These are phyloP conservation scores for Zygotorulaspora sp. DNA, from an alignment of 805 yeast genomes.

Conservation along the genomic window DNA sequence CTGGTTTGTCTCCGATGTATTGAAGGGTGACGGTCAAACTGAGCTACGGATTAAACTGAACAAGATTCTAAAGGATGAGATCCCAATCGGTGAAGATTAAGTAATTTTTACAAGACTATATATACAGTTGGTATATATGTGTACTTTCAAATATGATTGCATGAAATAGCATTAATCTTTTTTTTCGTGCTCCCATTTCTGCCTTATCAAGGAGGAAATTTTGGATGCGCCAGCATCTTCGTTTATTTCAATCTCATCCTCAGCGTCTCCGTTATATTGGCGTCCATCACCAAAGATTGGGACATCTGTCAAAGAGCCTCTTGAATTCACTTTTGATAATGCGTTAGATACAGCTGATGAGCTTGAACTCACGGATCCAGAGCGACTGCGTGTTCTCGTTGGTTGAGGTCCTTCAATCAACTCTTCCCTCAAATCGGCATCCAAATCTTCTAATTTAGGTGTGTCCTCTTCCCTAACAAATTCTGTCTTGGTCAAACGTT, in stretches of 20 bases:
- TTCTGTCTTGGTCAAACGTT: slow-evolving; percentile 28
- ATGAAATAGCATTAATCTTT: slow-evolving; percentile 14
- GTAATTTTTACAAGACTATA: not conserved
- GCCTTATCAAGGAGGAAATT: slow-evolving; percentile 27
- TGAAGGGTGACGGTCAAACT: slow-evolving; percentile 78
- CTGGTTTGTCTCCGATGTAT: slow-evolving; percentile 67
- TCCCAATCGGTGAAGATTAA: slow-evolving; percentile 93
- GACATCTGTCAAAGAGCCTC: slow-evolving; percentile 56
- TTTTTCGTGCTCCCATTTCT: slow-evolving; percentile 28
- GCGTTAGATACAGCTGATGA: slow-evolving; percentile 50
- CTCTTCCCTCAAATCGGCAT: not conserved
- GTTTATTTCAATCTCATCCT: slow-evolving; percentile 11
- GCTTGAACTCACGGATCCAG: slow-evolving; percentile 25
- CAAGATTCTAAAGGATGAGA: slow-evolving; percentile 80
- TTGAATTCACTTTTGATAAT: slow-evolving; percentile 57
- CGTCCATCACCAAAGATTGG: slow-evolving; percentile 47
- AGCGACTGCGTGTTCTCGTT: slow-evolving; percentile 22
- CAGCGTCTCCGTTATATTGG: slow-evolving; percentile 11
- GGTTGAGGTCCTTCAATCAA: slow-evolving; percentile 7
- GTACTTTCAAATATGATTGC: too few species aligned
- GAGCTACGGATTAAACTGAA: slow-evolving; percentile 71
- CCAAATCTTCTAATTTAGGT: slow-evolving; percentile 3
- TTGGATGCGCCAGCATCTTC: slow-evolving; percentile 15
- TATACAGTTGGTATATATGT: too few species aligned
- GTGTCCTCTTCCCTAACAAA: slow-evolving; percentile 7